These are phyloP conservation scores for Boletellus sp. DNA, from an alignment of 768 basidiomycete genomes.

Conservation along the genomic window DNA sequence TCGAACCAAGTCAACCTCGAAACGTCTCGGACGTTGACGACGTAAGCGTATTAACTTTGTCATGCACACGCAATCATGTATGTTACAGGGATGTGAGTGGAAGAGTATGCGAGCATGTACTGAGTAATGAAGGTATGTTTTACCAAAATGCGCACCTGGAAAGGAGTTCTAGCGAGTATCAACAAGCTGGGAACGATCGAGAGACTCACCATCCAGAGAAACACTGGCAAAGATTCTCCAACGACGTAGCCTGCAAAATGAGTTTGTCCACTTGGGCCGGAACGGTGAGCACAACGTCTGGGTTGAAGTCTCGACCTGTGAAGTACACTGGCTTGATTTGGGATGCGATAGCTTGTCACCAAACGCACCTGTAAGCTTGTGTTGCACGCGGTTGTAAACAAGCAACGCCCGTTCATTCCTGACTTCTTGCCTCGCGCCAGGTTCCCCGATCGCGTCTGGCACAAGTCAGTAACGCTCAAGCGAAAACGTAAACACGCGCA, in stretches of 20 bases:
- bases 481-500: constrained; percentile 29
- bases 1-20: constrained; percentile 12
- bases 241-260: constrained; percentile 86
- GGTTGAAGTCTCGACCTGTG: constrained; percentile 90
- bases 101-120: constrained; percentile 13
- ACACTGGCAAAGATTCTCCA: constrained; percentile 95
- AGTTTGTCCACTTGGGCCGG: constrained; percentile 85
- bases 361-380: constrained; percentile 85
- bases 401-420: constrained; percentile 87
- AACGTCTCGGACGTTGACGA: background rate
- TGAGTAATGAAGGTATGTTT: constrained; percentile 5
- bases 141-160: constrained; percentile 76
- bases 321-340: background rate
- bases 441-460: constrained; percentile 45
- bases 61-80: constrained; percentile 8
- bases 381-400: constrained; percentile 92
- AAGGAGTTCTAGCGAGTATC: constrained; percentile 2
- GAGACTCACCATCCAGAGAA: constrained; percentile 81
- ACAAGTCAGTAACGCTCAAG: constrained; percentile 3
- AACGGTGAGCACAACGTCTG: constrained; percentile 70
- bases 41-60: background rate
- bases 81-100: constrained; percentile 22
- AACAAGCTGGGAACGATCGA: background rate
- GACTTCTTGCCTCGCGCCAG: constrained; percentile 71
- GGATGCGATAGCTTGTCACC: background rate